A percentile compares a stretch with the other conserved stretches of the same genome.
Evolutionary conservation across 23 red algal species (phyloP).

Genomic region (Gracilaria vermiculophylla): DNA sequence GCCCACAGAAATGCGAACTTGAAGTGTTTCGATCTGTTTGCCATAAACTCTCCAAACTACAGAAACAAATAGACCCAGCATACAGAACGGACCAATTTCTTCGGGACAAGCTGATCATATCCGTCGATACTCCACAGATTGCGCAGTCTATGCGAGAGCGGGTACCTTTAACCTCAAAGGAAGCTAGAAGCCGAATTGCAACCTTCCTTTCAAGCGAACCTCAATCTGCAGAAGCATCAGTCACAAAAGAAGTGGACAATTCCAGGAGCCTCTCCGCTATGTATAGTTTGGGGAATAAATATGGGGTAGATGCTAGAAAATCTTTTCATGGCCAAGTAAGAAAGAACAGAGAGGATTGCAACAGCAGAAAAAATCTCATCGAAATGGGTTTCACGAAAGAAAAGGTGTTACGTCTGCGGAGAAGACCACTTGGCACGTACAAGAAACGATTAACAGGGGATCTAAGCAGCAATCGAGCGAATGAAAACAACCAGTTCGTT

Average conservation of each 20-base stretch:
- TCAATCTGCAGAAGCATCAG: not conserved
- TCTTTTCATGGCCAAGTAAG: too few species aligned
- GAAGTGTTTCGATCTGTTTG: conserved; percentile 8
- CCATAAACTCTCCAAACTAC: not conserved
- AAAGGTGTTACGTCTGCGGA: not conserved
- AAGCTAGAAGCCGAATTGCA: too few species aligned
- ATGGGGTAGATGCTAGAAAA: not conserved
- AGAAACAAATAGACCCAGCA: conserved; percentile 21
- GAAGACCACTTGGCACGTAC: not conserved
- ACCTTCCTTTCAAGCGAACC: too few species aligned
- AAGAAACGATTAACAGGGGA: not conserved
- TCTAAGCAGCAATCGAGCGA: not conserved
- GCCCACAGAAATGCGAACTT: conserved; percentile 14
- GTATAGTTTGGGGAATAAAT: not conserved
- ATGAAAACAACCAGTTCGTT: not conserved
- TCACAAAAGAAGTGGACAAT: too few species aligned
- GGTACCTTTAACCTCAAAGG: too few species aligned
- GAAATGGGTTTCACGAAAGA: not conserved
- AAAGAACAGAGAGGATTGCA: not conserved
- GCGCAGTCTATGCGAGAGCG: too few species aligned
- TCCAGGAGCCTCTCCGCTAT: not conserved
- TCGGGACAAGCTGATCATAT: not conserved
- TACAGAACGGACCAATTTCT: conserved; percentile 1
- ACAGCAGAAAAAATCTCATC: not conserved
- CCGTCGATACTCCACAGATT: too few species aligned